Evolutionary conservation across 2,329 filamentous ascomycete genomes (phyloP).

Genomic region (Neofusicoccum cordaticola): DNA sequence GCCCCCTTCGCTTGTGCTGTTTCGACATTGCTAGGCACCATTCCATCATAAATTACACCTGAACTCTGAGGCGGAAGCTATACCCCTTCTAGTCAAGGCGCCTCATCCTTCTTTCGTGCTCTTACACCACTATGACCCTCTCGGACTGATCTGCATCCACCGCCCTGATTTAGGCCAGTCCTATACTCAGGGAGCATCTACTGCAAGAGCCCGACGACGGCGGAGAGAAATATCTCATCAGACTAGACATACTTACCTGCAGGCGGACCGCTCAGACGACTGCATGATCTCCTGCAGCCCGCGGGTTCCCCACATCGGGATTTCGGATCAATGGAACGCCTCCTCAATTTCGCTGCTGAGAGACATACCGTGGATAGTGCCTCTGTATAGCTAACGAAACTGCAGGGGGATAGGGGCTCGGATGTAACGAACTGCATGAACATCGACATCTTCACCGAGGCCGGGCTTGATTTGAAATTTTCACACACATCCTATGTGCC

Average conservation of each 20-base stretch:
- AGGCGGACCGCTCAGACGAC: not conserved
- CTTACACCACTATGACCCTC: not conserved
- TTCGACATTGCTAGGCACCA: not conserved
- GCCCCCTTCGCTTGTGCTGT: not conserved
- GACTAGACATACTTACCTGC: not conserved
- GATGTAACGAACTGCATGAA: too few relatives aligned
- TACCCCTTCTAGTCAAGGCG: not conserved
- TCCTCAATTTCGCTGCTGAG: not conserved
- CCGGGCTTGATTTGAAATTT: too few relatives aligned
- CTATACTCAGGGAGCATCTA: not conserved
- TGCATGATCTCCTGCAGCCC: not conserved
- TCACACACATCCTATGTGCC: too few relatives aligned
- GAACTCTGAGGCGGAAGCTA: too few relatives aligned
- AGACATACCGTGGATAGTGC: too few relatives aligned
- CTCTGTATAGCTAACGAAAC: too few relatives aligned
- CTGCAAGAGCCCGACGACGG: not conserved
- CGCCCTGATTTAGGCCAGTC: not conserved
- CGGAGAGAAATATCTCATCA: not conserved
- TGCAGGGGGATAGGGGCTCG: too few relatives aligned
- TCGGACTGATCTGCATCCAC: not conserved
- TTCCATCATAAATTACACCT: not conserved
- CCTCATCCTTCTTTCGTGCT: not conserved
- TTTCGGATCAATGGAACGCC: not conserved
- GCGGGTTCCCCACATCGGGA: not conserved
- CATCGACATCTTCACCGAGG: too few relatives aligned